These are phyloP conservation scores for Alternaria ventricosa DNA, from an alignment of 2,329 filamentous ascomycete genomes.

Conservation along the genomic window DNA sequence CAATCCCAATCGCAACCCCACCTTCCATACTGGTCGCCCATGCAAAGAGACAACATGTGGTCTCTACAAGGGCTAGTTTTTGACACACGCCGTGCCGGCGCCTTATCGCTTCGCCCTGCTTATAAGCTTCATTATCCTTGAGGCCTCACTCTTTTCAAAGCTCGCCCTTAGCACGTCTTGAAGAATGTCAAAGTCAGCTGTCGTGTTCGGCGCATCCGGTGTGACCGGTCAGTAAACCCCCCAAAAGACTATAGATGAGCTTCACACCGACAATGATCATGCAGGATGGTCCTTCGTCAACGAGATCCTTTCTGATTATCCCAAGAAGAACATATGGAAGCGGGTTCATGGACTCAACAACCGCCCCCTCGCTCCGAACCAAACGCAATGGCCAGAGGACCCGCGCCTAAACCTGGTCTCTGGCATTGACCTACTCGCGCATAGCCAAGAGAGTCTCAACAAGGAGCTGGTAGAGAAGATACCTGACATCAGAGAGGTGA, in stretches of 20 bases:
- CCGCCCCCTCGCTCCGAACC: conserved; percentile 41
- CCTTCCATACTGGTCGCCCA: neutral
- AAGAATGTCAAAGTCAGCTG: conserved; percentile 45
- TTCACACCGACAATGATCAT: neutral
- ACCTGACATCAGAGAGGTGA: conserved; percentile 47
- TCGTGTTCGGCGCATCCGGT: conserved; percentile 53
- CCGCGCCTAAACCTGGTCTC: conserved; percentile 50
- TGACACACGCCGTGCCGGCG: neutral
- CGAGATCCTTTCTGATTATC: conserved; percentile 49
- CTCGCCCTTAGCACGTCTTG: neutral
- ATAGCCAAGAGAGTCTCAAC: conserved; percentile 49
- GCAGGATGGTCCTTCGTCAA: conserved; percentile 54
- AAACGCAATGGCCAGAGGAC: conserved; percentile 50
- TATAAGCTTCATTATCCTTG: neutral
- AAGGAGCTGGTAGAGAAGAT: conserved; percentile 42
- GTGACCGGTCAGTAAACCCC: conserved; percentile 27
- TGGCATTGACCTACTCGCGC: conserved; percentile 52
- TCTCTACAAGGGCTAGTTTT: neutral
- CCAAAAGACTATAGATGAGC: neutral
- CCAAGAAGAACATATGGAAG: conserved; percentile 41
- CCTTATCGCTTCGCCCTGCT: neutral
- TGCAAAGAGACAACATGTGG: neutral
- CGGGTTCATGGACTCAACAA: conserved; percentile 53
- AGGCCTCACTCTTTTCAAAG: neutral
- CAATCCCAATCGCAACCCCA: neutral